phyloP scores from a whole-genome alignment of 306 rosid species.

The Chamaecrista fasciculata region DNA sequence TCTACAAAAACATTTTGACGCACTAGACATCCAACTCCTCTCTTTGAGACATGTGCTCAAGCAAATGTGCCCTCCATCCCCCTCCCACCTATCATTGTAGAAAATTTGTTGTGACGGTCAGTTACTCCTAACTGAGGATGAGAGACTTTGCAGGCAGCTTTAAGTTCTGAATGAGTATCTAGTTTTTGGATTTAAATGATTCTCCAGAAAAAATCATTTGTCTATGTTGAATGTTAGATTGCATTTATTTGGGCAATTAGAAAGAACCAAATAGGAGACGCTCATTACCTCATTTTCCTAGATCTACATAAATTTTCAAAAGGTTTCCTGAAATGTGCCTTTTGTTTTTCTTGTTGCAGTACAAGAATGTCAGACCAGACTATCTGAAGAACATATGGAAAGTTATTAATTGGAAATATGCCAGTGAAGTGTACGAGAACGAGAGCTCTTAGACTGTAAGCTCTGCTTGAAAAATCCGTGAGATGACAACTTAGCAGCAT shows the following conservation, averaged over 20 bases:
- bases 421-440: constrained; percentile 59
- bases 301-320: constrained; percentile 9
- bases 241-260: background rate
- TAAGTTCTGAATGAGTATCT: background rate
- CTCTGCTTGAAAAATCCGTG: background rate
- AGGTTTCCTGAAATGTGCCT: constrained; percentile 25
- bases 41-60: background rate
- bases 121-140: background rate
- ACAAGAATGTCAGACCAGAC: constrained; percentile 95
- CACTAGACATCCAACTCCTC: background rate
- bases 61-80: constrained; percentile 7
- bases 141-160: constrained; percentile 22
- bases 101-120: background rate
- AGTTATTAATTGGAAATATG: constrained; percentile 88
- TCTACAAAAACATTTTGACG: background rate
- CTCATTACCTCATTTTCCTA: background rate
- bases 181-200: background rate
- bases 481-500: background rate
- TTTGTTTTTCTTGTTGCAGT: constrained; percentile 57
- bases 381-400: constrained; percentile 97
- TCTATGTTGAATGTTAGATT: constrained; percentile 16
- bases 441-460: constrained; percentile 37
- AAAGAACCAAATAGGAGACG: background rate
- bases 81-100: background rate
- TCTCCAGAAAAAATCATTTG: background rate